Conservation (phyloP, 1,284 basidiomycete genomes). For the Boletus hoseneyae region DNA sequence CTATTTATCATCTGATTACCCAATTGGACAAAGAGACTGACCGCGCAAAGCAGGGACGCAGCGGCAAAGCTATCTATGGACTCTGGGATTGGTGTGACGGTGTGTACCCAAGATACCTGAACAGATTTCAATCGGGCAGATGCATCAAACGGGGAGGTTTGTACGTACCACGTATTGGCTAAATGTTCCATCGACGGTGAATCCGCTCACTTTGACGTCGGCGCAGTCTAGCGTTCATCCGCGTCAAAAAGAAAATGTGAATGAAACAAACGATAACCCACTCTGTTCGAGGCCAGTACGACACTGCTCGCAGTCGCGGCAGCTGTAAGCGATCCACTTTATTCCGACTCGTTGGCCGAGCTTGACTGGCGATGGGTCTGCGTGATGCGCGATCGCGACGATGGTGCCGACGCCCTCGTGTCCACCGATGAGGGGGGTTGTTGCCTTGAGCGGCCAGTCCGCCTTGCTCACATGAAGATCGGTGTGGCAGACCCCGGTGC, state of each 20-base stretch:
- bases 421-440: constrained; percentile 78
- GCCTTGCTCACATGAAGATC: constrained; percentile 71
- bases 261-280: constrained; percentile 27
- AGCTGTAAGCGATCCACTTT: constrained; percentile 80
- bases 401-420: constrained; percentile 80
- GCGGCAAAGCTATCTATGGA: constrained; percentile 63
- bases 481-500: constrained; percentile 76
- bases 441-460: constrained; percentile 72
- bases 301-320: constrained; percentile 73
- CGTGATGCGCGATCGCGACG: constrained; percentile 75
- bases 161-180: constrained; percentile 66
- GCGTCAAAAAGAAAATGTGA: not conserved
- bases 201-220: constrained; percentile 63
- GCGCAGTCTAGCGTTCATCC: constrained; percentile 44
- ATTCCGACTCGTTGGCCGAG: constrained; percentile 84
- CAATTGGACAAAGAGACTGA: constrained; percentile 31
- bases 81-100: constrained; percentile 77
- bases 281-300: constrained; percentile 70
- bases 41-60: constrained; percentile 82
- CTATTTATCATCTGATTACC: not conserved
- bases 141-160: too few species aligned
- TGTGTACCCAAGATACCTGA: constrained; percentile 60
- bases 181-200: constrained; percentile 82
- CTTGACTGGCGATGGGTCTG: constrained; percentile 51
- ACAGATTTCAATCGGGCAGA: too few species aligned